Conservation (phyloP, 306 rosid genomes). For the Mucuna pruriens region DNA sequence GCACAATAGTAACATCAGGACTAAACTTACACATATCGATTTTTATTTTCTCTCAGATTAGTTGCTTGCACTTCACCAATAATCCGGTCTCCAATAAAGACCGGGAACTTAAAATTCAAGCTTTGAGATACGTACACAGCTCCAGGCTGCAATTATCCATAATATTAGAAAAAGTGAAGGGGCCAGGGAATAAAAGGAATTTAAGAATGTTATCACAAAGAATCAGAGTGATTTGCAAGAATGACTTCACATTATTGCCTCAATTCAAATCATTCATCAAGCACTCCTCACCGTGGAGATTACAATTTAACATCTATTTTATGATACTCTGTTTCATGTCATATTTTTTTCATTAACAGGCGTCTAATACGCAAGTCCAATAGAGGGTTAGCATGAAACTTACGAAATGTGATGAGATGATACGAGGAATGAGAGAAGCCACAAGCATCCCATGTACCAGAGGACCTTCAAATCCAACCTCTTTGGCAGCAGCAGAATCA, state of each 20-base stretch:
- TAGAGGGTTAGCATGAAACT: constrained; percentile 39
- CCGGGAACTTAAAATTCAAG: constrained; percentile 76
- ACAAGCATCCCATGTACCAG: constrained; percentile 90
- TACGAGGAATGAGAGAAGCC: constrained; percentile 73
- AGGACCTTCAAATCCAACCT: constrained; percentile 68
- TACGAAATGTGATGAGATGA: constrained; percentile 77
- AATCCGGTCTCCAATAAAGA: constrained; percentile 78
- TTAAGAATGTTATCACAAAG: constrained; percentile 5
- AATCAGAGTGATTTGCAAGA: neutral
- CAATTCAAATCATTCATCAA: constrained; percentile 10
- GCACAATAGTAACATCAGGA: neutral
- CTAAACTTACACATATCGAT: constrained; percentile 69
- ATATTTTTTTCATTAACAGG: neutral
- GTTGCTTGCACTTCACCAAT: constrained; percentile 65
- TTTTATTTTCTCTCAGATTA: constrained; percentile 59
- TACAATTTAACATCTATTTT: too few species aligned
- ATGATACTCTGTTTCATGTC: too few species aligned
- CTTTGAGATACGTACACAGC: constrained; percentile 83
- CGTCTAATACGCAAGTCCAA: neutral
- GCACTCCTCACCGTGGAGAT: too few species aligned
- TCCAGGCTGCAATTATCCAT: constrained; percentile 66
- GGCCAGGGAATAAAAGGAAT: neutral
- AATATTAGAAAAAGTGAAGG: constrained; percentile 32
- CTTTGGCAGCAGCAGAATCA: constrained; percentile 60
- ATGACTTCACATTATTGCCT: neutral